Percentiles rank a stretch among this genome's conserved stretches.
Conservation (phyloP, 139 green algal species). For the Tetradesmus lagerheimii region DNA sequence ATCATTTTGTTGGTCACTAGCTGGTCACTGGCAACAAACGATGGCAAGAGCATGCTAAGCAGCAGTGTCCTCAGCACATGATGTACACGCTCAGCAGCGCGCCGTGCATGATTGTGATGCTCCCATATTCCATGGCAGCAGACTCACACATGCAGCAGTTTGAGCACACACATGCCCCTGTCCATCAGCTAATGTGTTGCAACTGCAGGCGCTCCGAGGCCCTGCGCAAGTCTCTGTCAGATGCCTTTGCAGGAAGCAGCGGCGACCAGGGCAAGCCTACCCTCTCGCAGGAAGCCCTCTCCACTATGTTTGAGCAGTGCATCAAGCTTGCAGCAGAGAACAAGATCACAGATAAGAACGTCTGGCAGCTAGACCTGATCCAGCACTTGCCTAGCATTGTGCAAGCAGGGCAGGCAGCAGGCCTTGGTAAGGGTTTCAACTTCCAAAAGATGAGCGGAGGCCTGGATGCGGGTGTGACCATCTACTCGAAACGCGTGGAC, state of each 20-base stretch:
- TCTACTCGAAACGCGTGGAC: conserved; percentile 92
- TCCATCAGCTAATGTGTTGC: neutral
- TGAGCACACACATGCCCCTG: neutral
- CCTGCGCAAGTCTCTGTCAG: conserved; percentile 41
- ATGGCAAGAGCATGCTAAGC: neutral
- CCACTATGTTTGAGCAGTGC: conserved; percentile 76
- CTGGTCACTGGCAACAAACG: neutral
- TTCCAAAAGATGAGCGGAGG: conserved; percentile 91
- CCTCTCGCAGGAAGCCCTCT: conserved; percentile 20
- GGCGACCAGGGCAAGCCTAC: neutral
- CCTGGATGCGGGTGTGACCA: conserved; percentile 92
- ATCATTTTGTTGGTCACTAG: neutral
- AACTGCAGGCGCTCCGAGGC: conserved; percentile 20
- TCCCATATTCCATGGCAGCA: no score
- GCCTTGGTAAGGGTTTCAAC: conserved; percentile 63
- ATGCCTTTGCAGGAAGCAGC: conserved; percentile 3
- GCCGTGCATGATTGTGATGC: neutral
- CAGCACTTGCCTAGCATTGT: conserved; percentile 89
- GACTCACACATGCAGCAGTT: neutral
- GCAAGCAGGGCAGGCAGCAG: neutral
- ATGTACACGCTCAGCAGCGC: no score
- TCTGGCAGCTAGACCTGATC: conserved; percentile 88
- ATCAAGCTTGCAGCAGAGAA: conserved; percentile 87
- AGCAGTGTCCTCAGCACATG: neutral
- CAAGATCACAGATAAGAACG: conserved; percentile 86